Conservation (phyloP, 2,329 filamentous ascomycete species). For the Trichoderma sp. region DNA sequence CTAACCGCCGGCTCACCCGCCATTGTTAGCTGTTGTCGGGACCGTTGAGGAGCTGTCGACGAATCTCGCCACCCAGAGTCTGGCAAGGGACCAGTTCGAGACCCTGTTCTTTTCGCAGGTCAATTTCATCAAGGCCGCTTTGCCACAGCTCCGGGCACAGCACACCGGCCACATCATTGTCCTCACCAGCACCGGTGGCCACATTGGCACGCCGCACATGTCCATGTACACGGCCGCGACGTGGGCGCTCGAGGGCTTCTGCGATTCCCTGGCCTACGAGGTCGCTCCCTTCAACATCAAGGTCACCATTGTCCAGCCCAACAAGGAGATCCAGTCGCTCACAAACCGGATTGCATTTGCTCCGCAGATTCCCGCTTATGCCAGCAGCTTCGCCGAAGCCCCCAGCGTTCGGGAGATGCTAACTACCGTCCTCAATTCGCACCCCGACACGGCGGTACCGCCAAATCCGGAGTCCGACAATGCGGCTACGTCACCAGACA, state of each 20-base stretch:
- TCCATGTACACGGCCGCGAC: constrained; percentile 88
- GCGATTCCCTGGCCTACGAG: constrained; percentile 92
- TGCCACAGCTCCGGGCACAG: constrained; percentile 76
- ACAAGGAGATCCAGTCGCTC: constrained; percentile 84
- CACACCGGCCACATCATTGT: constrained; percentile 87
- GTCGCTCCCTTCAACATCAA: constrained; percentile 96
- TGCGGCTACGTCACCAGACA: constrained; percentile 32
- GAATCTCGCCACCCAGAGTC: constrained; percentile 65
- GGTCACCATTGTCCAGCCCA: constrained; percentile 91
- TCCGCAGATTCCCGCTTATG: constrained; percentile 63
- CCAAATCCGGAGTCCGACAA: constrained; percentile 29
- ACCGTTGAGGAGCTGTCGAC: constrained; percentile 86
- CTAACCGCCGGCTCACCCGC: neutral
- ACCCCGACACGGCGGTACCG: constrained; percentile 61
- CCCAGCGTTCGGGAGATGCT: constrained; percentile 82
- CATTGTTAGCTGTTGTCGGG: constrained; percentile 68
- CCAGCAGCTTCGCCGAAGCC: constrained; percentile 50
- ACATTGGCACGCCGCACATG: constrained; percentile 88
- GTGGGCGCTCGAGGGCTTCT: constrained; percentile 94
- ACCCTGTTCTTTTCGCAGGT: constrained; percentile 92
- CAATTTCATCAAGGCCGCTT: constrained; percentile 86
- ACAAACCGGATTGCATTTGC: constrained; percentile 85
- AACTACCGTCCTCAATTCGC: constrained; percentile 70
- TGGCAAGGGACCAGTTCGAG: constrained; percentile 90
- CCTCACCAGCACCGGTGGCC: constrained; percentile 83